Evolutionary conservation across 768 basidiomycete species (phyloP).

Genomic region (Tephrocybe rancida): DNA sequence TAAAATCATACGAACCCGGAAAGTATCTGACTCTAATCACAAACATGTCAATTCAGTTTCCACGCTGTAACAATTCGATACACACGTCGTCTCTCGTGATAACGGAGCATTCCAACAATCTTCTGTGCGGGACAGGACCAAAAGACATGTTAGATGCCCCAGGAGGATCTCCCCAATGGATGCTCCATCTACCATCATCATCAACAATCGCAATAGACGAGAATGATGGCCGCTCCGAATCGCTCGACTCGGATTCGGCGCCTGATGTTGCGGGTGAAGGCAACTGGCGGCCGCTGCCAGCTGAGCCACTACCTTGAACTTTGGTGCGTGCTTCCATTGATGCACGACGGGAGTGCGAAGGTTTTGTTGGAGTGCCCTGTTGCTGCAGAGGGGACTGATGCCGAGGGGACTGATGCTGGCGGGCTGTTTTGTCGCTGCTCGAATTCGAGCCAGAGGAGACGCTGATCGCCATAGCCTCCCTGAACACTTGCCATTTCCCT

Average conservation of each 20-base stretch:
- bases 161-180: slow-evolving; percentile 44
- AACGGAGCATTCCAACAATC: slow-evolving; percentile 6
- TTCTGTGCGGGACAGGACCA: slow-evolving; percentile 24
- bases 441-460: slow-evolving; percentile 13
- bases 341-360: neutral
- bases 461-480: slow-evolving; percentile 20
- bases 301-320: neutral
- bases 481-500: slow-evolving; percentile 25
- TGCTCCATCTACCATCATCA: slow-evolving; percentile 31
- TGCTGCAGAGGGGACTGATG: neutral
- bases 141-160: slow-evolving; percentile 29
- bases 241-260: slow-evolving; percentile 8
- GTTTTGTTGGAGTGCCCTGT: neutral
- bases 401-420: neutral
- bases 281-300: neutral
- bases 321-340: neutral
- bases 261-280: slow-evolving; percentile 6
- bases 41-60: neutral
- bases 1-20: slow-evolving; percentile 21
- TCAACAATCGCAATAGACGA: neutral
- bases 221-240: slow-evolving; percentile 3
- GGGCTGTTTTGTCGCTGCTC: slow-evolving; percentile 25
- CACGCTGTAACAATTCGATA: neutral
- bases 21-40: slow-evolving; percentile 23
- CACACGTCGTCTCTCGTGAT: slow-evolving; percentile 9